Conservation (phyloP, 495 filamentous ascomycete species). For the Jackrogersella minutella region DNA sequence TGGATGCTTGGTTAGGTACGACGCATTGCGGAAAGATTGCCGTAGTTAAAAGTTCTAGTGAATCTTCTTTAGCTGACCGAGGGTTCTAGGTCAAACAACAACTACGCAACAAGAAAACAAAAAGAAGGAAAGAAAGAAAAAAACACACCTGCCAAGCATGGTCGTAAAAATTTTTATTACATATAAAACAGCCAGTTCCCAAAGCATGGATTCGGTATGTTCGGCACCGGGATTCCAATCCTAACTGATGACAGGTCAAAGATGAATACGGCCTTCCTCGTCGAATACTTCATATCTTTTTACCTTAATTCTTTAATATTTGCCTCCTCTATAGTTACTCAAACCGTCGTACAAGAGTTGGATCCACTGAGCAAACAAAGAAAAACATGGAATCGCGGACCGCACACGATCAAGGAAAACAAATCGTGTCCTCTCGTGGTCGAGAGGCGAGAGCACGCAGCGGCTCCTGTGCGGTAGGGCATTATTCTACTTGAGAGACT, state of each 20-base stretch:
- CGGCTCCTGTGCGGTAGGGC: slow-evolving; percentile 5
- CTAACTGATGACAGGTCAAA: slow-evolving; percentile 33
- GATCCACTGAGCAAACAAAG: slow-evolving; percentile 35
- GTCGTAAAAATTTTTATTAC: slow-evolving; percentile 36
- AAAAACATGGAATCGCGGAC: slow-evolving; percentile 18
- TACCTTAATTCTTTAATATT: slow-evolving; percentile 22
- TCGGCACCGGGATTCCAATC: slow-evolving; percentile 41
- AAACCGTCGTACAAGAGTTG: slow-evolving; percentile 26
- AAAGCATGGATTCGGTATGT: slow-evolving; percentile 42
- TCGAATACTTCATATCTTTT: slow-evolving; percentile 18
- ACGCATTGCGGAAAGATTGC: slow-evolving; percentile 19
- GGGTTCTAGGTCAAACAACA: slow-evolving; percentile 32
- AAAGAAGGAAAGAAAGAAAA: neutral
- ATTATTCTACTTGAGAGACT: slow-evolving; percentile 25
- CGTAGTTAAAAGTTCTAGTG: slow-evolving; percentile 19
- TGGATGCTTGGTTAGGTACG: slow-evolving; percentile 26
- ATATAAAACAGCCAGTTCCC: slow-evolving; percentile 28
- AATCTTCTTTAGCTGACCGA: slow-evolving; percentile 42
- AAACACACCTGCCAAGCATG: slow-evolving; percentile 22
- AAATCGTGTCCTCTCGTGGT: slow-evolving; percentile 12
- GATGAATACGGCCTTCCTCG: slow-evolving; percentile 24
- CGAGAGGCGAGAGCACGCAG: slow-evolving; percentile 9
- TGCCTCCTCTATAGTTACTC: slow-evolving; percentile 20
- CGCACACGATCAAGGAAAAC: slow-evolving; percentile 18
- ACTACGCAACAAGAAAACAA: slow-evolving; percentile 1